Evolutionary conservation across 306 rosid genomes (phyloP).

Genomic region (Senna siamea): DNA sequence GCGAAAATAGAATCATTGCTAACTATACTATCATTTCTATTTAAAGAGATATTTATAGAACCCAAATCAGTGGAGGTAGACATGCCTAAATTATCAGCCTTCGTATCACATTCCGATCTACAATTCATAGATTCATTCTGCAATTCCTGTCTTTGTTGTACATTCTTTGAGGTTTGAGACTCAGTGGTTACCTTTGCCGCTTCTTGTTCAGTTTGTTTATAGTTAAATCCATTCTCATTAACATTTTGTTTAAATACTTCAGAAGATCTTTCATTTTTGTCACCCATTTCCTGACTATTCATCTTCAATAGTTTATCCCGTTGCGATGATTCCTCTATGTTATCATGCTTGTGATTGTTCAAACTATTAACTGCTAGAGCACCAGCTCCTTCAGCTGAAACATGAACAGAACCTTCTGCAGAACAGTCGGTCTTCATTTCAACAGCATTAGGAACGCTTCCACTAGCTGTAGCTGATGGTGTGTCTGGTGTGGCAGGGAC

Average conservation of each 20-base stretch:
- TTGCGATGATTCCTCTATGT: slow-evolving; percentile 38
- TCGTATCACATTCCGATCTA: slow-evolving; percentile 43
- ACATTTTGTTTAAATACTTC: slow-evolving; percentile 38
- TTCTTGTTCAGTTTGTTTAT: slow-evolving; percentile 42
- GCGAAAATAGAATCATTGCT: slow-evolving; percentile 39
- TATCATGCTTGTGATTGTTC: slow-evolving; percentile 37
- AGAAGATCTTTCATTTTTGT: slow-evolving; percentile 43
- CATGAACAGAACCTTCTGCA: slow-evolving; percentile 29
- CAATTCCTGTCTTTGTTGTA: slow-evolving; percentile 26
- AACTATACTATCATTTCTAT: slow-evolving; percentile 45
- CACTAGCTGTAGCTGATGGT: slow-evolving; percentile 37
- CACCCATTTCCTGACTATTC: slow-evolving; percentile 38
- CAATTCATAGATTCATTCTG: slow-evolving; percentile 44
- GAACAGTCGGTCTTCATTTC: slow-evolving; percentile 42
- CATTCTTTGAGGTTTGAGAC: slow-evolving; percentile 38
- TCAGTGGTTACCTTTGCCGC: slow-evolving; percentile 38
- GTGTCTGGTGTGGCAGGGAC: slow-evolving; percentile 37
- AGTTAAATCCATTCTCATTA: slow-evolving; percentile 32
- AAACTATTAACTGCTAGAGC: slow-evolving; percentile 36
- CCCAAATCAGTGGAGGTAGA: slow-evolving; percentile 34
- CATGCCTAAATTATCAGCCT: slow-evolving; percentile 34
- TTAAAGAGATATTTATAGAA: slow-evolving; percentile 43
- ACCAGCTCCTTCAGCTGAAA: slow-evolving; percentile 51
- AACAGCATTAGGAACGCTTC: slow-evolving; percentile 39
- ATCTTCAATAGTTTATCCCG: slow-evolving; percentile 44